Evolutionary conservation across 1,284 basidiomycete species (phyloP).

Genomic region (Melampsora americana): DNA sequence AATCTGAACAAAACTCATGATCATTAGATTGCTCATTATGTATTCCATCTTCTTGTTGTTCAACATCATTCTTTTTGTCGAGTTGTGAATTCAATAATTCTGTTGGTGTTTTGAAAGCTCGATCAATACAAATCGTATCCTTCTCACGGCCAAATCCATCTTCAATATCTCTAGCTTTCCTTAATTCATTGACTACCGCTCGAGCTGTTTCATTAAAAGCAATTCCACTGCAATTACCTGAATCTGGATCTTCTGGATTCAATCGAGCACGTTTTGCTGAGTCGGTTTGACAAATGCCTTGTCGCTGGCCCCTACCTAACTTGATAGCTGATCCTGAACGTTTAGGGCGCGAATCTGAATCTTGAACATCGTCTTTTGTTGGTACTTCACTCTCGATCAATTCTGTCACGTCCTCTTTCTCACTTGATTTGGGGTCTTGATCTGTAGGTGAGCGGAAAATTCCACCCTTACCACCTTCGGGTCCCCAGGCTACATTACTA

Average conservation of each 20-base stretch:
- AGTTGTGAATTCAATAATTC: not conserved
- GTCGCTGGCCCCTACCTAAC: slow-evolving; percentile 29
- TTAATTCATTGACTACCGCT: slow-evolving; percentile 35
- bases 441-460: slow-evolving; percentile 45
- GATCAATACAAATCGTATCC: slow-evolving; percentile 35
- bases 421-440: not conserved
- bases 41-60: not conserved
- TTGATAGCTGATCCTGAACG: slow-evolving; percentile 9
- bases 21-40: not conserved
- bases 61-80: slow-evolving; percentile 3
- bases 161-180: slow-evolving; percentile 43
- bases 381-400: not conserved
- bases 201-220: slow-evolving; percentile 25
- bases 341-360: not conserved
- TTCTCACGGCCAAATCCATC: slow-evolving; percentile 36
- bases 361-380: not conserved
- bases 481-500: slow-evolving; percentile 75
- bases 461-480: slow-evolving; percentile 72
- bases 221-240: slow-evolving; percentile 41
- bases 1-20: slow-evolving; percentile 69
- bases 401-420: not conserved
- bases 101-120: slow-evolving; percentile 30
- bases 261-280: slow-evolving; percentile 21
- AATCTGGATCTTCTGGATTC: slow-evolving; percentile 36
- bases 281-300: slow-evolving; percentile 24